These are phyloP conservation scores for Suillus subluteus DNA, from an alignment of 768 basidiomycete genomes.

Conservation along the genomic window DNA sequence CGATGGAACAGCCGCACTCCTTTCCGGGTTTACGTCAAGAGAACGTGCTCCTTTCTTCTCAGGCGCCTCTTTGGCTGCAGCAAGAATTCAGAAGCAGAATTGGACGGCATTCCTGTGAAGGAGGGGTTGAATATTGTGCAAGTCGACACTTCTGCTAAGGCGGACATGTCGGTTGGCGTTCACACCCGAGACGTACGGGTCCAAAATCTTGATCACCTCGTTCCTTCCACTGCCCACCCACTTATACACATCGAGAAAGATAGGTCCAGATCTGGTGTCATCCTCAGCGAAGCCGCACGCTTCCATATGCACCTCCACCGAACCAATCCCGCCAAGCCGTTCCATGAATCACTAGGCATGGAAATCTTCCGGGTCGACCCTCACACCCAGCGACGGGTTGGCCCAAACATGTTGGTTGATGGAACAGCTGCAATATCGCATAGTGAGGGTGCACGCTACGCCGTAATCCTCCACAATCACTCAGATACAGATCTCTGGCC, in stretches of 20 bases:
- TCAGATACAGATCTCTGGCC: conserved; percentile 62
- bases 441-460: conserved; percentile 47
- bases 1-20: conserved; percentile 59
- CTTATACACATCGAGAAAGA: conserved; percentile 42
- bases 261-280: conserved; percentile 38
- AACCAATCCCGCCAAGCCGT: conserved; percentile 49
- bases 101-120: conserved; percentile 37
- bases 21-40: conserved; percentile 57
- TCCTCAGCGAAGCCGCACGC: conserved; percentile 59
- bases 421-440: conserved; percentile 53
- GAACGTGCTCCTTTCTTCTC: conserved; percentile 49
- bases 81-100: conserved; percentile 30
- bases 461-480: conserved; percentile 51
- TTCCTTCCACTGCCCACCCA: conserved; percentile 39
- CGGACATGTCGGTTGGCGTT: conserved; percentile 55
- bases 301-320: conserved; percentile 62
- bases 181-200: conserved; percentile 44
- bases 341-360: conserved; percentile 52
- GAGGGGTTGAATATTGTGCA: conserved; percentile 50
- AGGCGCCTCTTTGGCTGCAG: conserved; percentile 45
- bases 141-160: conserved; percentile 45
- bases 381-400: conserved; percentile 43
- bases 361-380: conserved; percentile 56
- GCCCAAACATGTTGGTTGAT: conserved; percentile 50
- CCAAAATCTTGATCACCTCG: conserved; percentile 48